Percentiles rank a stretch among this genome's conserved stretches.
These are phyloP conservation scores for Pholiota adiposa DNA, from an alignment of 1,284 basidiomycete species.

Conservation along the genomic window DNA sequence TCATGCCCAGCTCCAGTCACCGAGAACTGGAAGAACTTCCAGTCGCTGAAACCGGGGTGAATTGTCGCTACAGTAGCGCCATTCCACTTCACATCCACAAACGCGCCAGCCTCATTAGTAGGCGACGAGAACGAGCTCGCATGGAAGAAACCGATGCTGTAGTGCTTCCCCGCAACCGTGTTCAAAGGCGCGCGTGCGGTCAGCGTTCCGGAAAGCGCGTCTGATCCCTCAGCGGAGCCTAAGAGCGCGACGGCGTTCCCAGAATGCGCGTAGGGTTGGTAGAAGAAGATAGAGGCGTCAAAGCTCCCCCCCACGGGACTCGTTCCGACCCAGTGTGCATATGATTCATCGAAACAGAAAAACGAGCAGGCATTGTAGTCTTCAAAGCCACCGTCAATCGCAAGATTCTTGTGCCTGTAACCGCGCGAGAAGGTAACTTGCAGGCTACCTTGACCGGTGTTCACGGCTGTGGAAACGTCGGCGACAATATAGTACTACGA, in stretches of 20 bases:
- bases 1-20: conserved; percentile 37
- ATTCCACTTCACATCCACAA: conserved; percentile 38
- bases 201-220: conserved; percentile 34
- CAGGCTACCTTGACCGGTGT: conserved; percentile 40
- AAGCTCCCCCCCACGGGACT: conserved; percentile 27
- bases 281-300: conserved; percentile 39
- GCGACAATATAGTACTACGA: conserved; percentile 38
- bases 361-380: conserved; percentile 24
- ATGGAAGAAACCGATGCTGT: conserved; percentile 38
- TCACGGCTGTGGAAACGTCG: conserved; percentile 40
- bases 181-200: conserved; percentile 23
- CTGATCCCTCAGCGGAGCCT: conserved; percentile 34
- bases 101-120: conserved; percentile 27
- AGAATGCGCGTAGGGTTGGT: conserved; percentile 32
- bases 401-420: conserved; percentile 34
- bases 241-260: conserved; percentile 34
- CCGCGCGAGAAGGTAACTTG: conserved; percentile 43
- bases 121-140: conserved; percentile 33
- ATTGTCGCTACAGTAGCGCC: conserved; percentile 29
- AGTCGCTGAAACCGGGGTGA: conserved; percentile 30
- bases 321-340: conserved; percentile 32
- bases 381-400: conserved; percentile 39
- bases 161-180: conserved; percentile 31
- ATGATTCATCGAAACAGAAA: conserved; percentile 34
- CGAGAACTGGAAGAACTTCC: conserved; percentile 30